Base-by-base conservation (phyloP, 148 eudicot genomes). In the Bassia scoparia region DNA sequence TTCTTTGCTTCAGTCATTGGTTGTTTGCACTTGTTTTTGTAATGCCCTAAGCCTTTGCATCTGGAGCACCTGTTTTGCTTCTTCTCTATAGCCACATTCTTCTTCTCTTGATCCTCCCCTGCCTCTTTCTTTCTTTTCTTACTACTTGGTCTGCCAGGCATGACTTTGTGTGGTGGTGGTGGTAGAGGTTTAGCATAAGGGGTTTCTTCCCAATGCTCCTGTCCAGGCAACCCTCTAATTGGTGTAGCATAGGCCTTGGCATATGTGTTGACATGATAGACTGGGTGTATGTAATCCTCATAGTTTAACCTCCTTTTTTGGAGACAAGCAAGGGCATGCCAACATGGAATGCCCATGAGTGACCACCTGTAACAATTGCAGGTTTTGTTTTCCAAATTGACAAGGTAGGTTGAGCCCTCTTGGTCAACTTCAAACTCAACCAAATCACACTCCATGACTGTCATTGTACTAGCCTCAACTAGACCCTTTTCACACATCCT, bases 261-360 rank as follows among this genome's bases (percentile, higher is more conserved):
- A 58, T 27, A 58, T 6, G 27, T 58, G 14, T 10, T 11, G 26
- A 58, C 7, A 21, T 58, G 31, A 20, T 69, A 69, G 0, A 60
- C 43, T 10, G 18, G 43, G 50, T 69, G 61, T 8, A 69, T 60
- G 52, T 27, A 69, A 5, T 69, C 61, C 1, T 18, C 7, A 29
- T 34, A 3, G 15, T 30, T 17, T 2, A 69, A 4, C 21, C 60
- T 69, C 14, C 18, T 33, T 4, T 52, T 49, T 7, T 16, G 26
- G 9, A 69, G 30, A 60, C 72, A 69, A 24, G 20, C 18, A 15
- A 20, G 21, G 7, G 44, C 72, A 69, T 69, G 72, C 0, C 27
- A 21, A 69, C 72, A 69, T 6, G 72, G 72, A 27, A 69, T 33
- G 0, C 72, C 44, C 29, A 15, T 50, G 15, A 69, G 18, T 5